These are phyloP conservation scores for Psilocybe sp. DNA, from an alignment of 768 basidiomycete genomes.

Conservation along the genomic window DNA sequence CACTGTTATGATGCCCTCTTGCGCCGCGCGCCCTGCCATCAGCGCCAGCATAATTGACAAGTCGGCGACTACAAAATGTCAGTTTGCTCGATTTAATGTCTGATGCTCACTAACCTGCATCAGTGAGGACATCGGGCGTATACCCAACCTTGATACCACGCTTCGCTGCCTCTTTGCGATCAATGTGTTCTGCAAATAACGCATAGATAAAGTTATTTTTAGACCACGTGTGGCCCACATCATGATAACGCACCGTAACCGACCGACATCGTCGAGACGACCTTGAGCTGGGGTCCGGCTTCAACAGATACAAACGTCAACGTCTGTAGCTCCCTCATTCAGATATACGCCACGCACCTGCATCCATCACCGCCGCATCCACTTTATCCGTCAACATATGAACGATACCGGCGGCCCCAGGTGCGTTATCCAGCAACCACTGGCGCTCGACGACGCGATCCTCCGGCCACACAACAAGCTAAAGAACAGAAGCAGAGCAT, in stretches of 20 bases:
- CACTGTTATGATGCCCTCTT: constrained; percentile 61
- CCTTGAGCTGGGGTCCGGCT: constrained; percentile 75
- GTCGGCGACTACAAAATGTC: constrained; percentile 70
- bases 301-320: background rate
- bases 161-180: constrained; percentile 54
- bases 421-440: constrained; percentile 74
- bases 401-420: constrained; percentile 60
- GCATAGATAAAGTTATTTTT: background rate
- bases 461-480: constrained; percentile 46
- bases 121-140: constrained; percentile 91
- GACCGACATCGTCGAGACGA: constrained; percentile 93
- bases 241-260: constrained; percentile 63
- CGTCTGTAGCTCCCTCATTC: background rate
- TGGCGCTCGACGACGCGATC: constrained; percentile 53
- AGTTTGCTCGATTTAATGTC: background rate
- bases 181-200: constrained; percentile 68
- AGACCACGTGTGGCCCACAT: background rate
- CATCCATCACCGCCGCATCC: constrained; percentile 68
- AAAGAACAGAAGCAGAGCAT: background rate
- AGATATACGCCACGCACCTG: constrained; percentile 29
- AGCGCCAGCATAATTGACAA: constrained; percentile 85
- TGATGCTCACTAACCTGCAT: constrained; percentile 58
- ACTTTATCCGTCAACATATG: constrained; percentile 76
- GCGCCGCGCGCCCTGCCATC: constrained; percentile 87
- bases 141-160: constrained; percentile 77